Evolutionary conservation across 495 filamentous ascomycete species (phyloP).

Genomic region (Copromyces sp.): DNA sequence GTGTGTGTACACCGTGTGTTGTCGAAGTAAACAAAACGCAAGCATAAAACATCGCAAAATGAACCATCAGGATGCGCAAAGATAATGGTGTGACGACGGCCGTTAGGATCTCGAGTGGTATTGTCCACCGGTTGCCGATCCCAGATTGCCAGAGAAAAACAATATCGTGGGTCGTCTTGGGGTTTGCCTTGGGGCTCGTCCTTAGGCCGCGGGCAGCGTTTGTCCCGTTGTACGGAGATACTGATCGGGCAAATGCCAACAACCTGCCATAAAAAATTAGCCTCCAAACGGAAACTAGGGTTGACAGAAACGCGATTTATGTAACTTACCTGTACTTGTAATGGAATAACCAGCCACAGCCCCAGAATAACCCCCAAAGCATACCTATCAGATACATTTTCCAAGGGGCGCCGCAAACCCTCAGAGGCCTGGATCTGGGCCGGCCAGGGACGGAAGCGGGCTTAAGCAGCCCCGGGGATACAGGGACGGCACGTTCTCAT

Average conservation of each 20-base stretch:
- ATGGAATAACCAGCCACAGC: neutral
- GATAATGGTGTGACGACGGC: neutral
- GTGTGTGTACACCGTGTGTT: neutral
- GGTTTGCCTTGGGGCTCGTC: neutral
- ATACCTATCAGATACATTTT: neutral
- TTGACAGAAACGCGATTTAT: neutral
- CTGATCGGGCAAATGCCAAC: neutral
- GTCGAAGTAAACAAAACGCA: neutral
- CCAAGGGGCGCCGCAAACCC: neutral
- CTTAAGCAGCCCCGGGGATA: slow-evolving; percentile 39
- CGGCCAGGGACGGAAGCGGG: slow-evolving; percentile 5
- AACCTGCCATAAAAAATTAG: neutral
- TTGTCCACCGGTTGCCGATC: neutral
- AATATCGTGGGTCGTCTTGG: neutral
- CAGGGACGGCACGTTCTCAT: slow-evolving; percentile 64
- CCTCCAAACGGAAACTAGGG: neutral
- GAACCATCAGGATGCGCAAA: neutral
- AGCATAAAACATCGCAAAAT: neutral
- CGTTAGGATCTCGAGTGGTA: neutral
- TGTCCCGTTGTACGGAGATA: neutral
- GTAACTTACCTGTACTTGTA: slow-evolving; percentile 14
- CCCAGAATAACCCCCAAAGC: neutral
- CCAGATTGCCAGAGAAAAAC: neutral
- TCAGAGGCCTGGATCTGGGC: neutral
- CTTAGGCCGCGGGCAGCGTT: neutral